A percentile compares a stretch with the other conserved stretches of the same genome.
Conservation (phyloP, 257 asterid genomes). For the Knoxia roxburghii region DNA sequence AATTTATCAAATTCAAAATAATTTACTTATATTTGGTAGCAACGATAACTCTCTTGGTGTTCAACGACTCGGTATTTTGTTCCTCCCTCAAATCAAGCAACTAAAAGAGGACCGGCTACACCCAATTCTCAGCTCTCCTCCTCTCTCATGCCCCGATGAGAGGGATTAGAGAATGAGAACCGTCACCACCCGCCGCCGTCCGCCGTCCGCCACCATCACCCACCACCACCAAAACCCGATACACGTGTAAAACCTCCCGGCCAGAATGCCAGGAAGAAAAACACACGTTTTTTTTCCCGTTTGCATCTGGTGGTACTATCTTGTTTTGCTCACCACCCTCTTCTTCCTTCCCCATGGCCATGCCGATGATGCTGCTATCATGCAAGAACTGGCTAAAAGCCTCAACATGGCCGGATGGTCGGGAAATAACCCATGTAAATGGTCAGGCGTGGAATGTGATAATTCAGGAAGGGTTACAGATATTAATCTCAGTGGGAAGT, state of each 20-base stretch:
- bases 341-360: slow-evolving; percentile 30
- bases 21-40: too few relatives aligned
- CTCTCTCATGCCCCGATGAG: slow-evolving; percentile 20
- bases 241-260: neutral
- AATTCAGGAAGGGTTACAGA: slow-evolving; percentile 35
- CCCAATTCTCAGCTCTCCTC: neutral
- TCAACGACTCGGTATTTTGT: too few relatives aligned
- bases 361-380: slow-evolving; percentile 51
- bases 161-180: slow-evolving; percentile 23
- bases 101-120: neutral
- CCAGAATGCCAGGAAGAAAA: slow-evolving; percentile 37
- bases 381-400: slow-evolving; percentile 52
- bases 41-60: too few relatives aligned
- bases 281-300: slow-evolving; percentile 15
- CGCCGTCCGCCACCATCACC: neutral
- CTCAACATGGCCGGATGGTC: slow-evolving; percentile 49
- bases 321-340: slow-evolving; percentile 19
- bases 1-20: too few relatives aligned
- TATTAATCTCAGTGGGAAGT: slow-evolving; percentile 40
- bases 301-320: slow-evolving; percentile 10
- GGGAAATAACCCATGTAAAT: slow-evolving; percentile 54
- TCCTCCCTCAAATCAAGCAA: slow-evolving; percentile 24
- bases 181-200: slow-evolving; percentile 5
- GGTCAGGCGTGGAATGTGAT: slow-evolving; percentile 66
- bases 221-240: slow-evolving; percentile 5